Conservation (phyloP, 2,329 filamentous ascomycete species). For the Aureobasidium subglaciale region DNA sequence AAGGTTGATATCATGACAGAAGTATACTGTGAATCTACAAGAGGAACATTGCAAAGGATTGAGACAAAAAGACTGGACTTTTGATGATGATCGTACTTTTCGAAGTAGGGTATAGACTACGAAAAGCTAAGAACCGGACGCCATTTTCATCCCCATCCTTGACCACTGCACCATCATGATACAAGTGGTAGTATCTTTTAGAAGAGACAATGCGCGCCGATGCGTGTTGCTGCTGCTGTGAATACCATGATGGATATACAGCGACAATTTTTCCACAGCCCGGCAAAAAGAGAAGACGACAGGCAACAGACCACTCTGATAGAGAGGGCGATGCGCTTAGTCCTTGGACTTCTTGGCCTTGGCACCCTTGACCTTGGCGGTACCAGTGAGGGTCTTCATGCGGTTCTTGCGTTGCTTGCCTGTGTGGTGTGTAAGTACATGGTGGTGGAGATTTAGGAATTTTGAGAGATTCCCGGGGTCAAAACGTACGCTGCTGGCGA, state of each 20-base stretch:
- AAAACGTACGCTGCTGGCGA: slow-evolving; percentile 94
- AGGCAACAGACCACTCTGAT: not conserved
- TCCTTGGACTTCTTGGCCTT: slow-evolving; percentile 69
- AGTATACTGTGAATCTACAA: not conserved
- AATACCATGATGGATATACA: not conserved
- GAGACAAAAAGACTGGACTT: not conserved
- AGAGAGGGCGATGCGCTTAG: slow-evolving; percentile 24
- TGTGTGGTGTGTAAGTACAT: slow-evolving; percentile 37
- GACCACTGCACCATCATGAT: not conserved
- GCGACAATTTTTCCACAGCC: not conserved
- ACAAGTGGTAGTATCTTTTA: slow-evolving; percentile 6
- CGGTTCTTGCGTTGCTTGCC: slow-evolving; percentile 99
- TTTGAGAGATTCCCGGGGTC: slow-evolving; percentile 10
- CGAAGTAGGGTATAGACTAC: slow-evolving; percentile 12
- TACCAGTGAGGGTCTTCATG: slow-evolving; percentile 96
- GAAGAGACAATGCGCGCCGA: not conserved
- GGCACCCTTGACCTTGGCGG: slow-evolving; percentile 95
- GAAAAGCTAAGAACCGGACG: slow-evolving; percentile 16
- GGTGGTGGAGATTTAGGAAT: not conserved
- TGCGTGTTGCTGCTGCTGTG: not conserved
- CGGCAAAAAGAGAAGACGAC: not conserved
- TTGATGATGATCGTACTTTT: slow-evolving; percentile 13
- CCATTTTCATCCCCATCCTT: slow-evolving; percentile 15
- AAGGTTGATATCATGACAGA: no score
- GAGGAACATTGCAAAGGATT: no score